Conservation (phyloP, 2,329 filamentous ascomycete species). For the Aspergillus uvarum region DNA sequence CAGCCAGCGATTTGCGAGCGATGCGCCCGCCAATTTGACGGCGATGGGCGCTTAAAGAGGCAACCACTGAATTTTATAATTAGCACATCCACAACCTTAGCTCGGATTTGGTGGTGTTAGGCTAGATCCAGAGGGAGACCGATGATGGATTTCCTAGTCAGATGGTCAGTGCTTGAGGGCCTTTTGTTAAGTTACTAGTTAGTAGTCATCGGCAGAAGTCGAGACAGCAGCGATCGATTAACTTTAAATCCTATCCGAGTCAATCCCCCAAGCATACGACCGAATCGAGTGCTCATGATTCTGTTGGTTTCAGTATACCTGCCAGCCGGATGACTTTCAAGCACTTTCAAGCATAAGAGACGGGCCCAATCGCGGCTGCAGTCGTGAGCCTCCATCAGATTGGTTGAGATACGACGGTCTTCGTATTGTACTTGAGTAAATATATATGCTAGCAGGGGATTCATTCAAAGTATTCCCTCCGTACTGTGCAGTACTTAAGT, state of each 20-base stretch:
- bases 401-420: background rate
- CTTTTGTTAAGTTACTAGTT: no score
- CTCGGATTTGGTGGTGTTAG: background rate
- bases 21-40: slow-evolving; percentile 5
- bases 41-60: slow-evolving; percentile 10
- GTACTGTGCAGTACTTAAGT: background rate
- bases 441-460: background rate
- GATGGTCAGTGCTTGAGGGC: slow-evolving; percentile 6
- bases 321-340: background rate
- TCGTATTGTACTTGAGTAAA: background rate
- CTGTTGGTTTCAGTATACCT: background rate
- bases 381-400: background rate
- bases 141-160: background rate
- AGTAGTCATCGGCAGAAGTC: slow-evolving; percentile 1
- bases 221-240: slow-evolving; percentile 11
- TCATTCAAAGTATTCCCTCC: background rate
- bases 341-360: background rate
- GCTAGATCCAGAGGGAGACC: background rate
- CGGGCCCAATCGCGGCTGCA: background rate
- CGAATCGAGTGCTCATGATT: no score
- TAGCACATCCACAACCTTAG: background rate
- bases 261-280: background rate
- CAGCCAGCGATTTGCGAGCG: slow-evolving; percentile 3
- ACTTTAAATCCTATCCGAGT: slow-evolving; percentile 16
- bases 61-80: slow-evolving; percentile 2